These are phyloP conservation scores for Halophytophthora polymorphica DNA, from an alignment of 352 stramenopile species.

Conservation along the genomic window DNA sequence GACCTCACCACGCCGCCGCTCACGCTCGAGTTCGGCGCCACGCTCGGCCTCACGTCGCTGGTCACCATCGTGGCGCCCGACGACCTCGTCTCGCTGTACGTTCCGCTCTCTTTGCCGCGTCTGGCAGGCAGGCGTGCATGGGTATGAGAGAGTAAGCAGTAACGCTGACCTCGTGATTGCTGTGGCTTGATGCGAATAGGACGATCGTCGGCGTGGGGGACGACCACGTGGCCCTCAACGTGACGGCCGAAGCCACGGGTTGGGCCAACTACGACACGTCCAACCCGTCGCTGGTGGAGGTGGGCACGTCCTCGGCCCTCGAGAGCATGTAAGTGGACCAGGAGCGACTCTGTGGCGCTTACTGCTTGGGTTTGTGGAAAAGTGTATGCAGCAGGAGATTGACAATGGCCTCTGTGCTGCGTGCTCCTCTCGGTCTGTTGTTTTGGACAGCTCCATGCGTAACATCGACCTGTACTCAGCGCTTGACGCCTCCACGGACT, in stretches of 20 bases:
- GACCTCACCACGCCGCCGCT: slow-evolving; percentile 29
- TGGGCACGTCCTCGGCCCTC: slow-evolving; percentile 29
- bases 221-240: slow-evolving; percentile 27
- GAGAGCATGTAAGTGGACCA: slow-evolving; percentile 32
- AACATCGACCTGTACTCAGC: slow-evolving; percentile 39
- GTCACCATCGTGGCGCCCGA: slow-evolving; percentile 44
- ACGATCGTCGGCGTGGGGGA: slow-evolving; percentile 30
- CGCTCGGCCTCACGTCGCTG: slow-evolving; percentile 38
- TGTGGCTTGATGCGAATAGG: slow-evolving; percentile 1
- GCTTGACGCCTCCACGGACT: slow-evolving; percentile 32
- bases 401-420: not conserved
- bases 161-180: not conserved
- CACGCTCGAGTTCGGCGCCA: slow-evolving; percentile 29
- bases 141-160: not conserved
- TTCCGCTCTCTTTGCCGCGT: not conserved
- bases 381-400: slow-evolving; percentile 5
- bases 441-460: slow-evolving; percentile 25
- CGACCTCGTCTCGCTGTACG: slow-evolving; percentile 28
- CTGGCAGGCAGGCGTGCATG: too few relatives aligned
- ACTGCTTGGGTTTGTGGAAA: not conserved
- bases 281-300: slow-evolving; percentile 36
- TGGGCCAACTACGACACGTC: slow-evolving; percentile 34
- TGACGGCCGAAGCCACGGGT: slow-evolving; percentile 39
- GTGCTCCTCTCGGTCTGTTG: not conserved
- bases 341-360: too few relatives aligned